A percentile compares a stretch with the other conserved stretches of the same genome.
Conservation (phyloP, 169 alveolate genomes). For the Plasmodium chabaudi region DNA sequence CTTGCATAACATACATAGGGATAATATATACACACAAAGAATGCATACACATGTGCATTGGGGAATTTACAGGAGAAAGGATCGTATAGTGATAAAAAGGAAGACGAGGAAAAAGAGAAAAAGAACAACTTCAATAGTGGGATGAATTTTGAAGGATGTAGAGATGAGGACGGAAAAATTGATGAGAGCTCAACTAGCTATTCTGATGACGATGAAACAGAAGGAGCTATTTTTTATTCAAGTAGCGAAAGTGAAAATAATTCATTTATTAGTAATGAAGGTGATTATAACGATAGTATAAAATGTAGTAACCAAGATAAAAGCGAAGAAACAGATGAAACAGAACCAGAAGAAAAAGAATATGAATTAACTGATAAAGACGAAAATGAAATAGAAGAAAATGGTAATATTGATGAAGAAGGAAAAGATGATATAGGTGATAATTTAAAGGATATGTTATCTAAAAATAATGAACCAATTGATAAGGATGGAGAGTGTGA, state of each 20-base stretch:
- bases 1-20: background rate
- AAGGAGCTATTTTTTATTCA: background rate
- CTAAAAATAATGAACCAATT: background rate
- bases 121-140: slow-evolving; percentile 11
- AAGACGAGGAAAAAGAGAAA: slow-evolving; percentile 34
- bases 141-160: background rate
- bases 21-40: background rate
- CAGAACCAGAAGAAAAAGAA: slow-evolving; percentile 2
- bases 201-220: background rate
- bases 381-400: background rate
- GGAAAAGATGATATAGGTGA: background rate
- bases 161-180: background rate
- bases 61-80: slow-evolving; percentile 11
- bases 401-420: slow-evolving; percentile 7
- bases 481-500: background rate
- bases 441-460: background rate
- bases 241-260: too few relatives aligned
- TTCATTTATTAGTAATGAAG: slow-evolving; percentile 3
- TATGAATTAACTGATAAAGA: background rate
- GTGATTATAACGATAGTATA: slow-evolving; percentile 1
- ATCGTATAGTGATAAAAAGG: slow-evolving; percentile 16
- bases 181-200: background rate
- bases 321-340: background rate
- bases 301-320: too few relatives aligned
- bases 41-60: background rate